A percentile compares a stretch with the other conserved stretches of the same genome.
Evolutionary conservation across 2,329 filamentous ascomycete genomes (phyloP).

Genomic region (Pseudogymnoascus sp.): DNA sequence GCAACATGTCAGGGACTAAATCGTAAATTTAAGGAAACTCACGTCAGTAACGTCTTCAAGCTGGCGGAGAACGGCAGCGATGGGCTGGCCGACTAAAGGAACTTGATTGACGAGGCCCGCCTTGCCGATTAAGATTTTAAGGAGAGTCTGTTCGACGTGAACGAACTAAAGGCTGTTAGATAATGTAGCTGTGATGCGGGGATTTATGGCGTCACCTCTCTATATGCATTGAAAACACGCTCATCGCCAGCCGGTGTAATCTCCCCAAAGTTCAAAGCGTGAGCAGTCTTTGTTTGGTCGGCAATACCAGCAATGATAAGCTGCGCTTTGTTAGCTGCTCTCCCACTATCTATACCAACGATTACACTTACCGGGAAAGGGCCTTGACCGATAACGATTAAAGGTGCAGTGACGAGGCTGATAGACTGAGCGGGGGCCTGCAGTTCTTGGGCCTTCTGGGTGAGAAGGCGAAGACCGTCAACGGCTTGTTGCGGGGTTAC

Average conservation of each 20-base stretch:
- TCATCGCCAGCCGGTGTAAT: background rate
- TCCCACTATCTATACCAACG: background rate
- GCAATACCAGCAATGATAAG: background rate
- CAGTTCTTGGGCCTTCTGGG: background rate
- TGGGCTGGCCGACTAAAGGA: slow-evolving; percentile 26
- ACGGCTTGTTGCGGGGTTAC: background rate
- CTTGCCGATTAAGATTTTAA: slow-evolving; percentile 32
- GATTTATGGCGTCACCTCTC: background rate
- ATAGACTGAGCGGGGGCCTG: background rate
- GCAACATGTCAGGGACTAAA: background rate
- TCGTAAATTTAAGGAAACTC: slow-evolving; percentile 13
- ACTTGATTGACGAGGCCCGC: slow-evolving; percentile 24
- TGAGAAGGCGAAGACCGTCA: background rate
- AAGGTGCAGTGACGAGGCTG: background rate
- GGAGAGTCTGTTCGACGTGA: slow-evolving; percentile 26
- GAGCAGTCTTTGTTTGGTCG: background rate
- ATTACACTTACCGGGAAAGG: background rate
- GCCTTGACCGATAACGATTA: background rate
- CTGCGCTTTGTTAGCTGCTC: background rate
- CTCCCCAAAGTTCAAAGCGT: background rate
- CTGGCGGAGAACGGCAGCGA: slow-evolving; percentile 24
- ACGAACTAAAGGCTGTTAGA: slow-evolving; percentile 21
- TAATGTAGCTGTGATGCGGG: background rate
- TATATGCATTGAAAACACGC: background rate
- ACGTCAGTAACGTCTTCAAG: slow-evolving; percentile 25